These are phyloP conservation scores for Trichocomaceae sp. DNA, from an alignment of 2,329 filamentous ascomycete species.

Conservation along the genomic window DNA sequence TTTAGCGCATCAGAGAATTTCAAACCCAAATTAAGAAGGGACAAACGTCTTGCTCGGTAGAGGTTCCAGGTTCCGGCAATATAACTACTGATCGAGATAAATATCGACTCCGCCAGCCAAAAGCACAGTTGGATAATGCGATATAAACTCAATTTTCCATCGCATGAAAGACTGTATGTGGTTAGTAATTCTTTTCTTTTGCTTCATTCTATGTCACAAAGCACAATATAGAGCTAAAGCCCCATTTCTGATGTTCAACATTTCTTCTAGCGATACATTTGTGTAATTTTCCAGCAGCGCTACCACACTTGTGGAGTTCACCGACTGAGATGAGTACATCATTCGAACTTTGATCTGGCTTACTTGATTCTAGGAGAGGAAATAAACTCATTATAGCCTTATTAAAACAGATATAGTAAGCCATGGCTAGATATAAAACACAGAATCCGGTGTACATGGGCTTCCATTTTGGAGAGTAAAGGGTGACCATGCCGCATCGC, in stretches of 20 bases:
- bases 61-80: constrained; percentile 3
- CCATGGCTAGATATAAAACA: background rate
- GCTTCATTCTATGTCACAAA: background rate
- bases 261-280: background rate
- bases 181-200: background rate
- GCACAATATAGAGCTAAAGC: background rate
- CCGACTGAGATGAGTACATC: constrained; percentile 2
- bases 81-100: constrained; percentile 9
- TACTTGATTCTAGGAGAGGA: background rate
- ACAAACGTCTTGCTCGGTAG: background rate
- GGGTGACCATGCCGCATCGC: background rate
- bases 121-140: background rate
- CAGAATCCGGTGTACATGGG: background rate
- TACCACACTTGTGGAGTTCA: background rate
- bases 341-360: background rate
- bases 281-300: background rate
- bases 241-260: background rate
- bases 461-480: background rate
- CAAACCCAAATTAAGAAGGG: background rate
- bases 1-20: background rate
- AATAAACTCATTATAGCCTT: background rate
- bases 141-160: background rate
- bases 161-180: background rate
- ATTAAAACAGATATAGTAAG: background rate
- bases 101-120: constrained; percentile 2